A percentile compares a stretch with the other conserved stretches of the same genome.
These are phyloP conservation scores for Calonectria fujianensis DNA, from an alignment of 2,329 filamentous ascomycete genomes.

Conservation along the genomic window DNA sequence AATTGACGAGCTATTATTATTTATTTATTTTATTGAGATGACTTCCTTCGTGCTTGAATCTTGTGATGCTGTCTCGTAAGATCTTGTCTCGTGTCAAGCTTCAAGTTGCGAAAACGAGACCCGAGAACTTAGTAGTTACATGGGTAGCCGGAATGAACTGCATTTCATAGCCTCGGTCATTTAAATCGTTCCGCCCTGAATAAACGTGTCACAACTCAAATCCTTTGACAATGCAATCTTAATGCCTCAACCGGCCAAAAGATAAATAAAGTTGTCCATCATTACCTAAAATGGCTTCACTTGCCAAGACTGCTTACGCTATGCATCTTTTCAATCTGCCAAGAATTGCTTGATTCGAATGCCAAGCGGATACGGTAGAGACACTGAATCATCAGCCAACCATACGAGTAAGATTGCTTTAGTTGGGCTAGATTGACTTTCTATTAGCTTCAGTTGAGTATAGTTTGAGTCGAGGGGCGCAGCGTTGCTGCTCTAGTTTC, in stretches of 20 bases:
- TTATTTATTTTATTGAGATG: not conserved
- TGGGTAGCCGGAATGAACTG: too few relatives aligned
- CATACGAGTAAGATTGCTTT: not conserved
- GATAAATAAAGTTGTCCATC: not conserved
- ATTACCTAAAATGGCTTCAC: not conserved
- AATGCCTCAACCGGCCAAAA: not conserved
- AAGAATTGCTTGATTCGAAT: not conserved
- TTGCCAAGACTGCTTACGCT: not conserved
- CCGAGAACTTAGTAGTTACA: not conserved
- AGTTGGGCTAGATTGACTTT: not conserved
- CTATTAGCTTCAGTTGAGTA: conserved; percentile 7
- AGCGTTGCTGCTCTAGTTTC: not conserved
- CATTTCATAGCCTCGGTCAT: too few relatives aligned
- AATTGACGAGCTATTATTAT: not conserved
- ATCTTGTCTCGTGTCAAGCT: not conserved
- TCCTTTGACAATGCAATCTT: not conserved
- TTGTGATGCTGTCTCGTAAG: not conserved
- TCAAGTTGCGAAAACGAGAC: not conserved
- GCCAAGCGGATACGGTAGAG: not conserved
- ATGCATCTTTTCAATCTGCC: not conserved
- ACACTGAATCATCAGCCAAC: not conserved
- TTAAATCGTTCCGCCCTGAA: too few relatives aligned
- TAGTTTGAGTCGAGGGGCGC: conserved; percentile 14
- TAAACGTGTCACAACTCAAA: not conserved
- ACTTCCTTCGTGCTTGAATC: not conserved